Percentiles rank a stretch among this genome's conserved stretches.
Evolutionary conservation across 176 grass and related monocot genomes (phyloP).

Genomic region (Lolium perenne): DNA sequence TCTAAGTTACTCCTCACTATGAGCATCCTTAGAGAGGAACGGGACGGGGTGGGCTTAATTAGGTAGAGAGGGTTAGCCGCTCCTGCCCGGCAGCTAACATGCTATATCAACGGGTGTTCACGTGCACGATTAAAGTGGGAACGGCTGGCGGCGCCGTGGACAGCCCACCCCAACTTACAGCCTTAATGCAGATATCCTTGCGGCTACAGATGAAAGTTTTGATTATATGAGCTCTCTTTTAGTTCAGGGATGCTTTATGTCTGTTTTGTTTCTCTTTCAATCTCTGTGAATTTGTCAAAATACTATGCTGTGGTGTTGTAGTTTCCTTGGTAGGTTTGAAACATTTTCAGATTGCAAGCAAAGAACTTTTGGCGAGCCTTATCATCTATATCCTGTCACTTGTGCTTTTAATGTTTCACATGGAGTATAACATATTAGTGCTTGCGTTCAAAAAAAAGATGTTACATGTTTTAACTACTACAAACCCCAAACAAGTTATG

Average conservation of each 20-base stretch:
- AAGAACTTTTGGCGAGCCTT: not conserved
- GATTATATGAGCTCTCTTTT: not conserved
- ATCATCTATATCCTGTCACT: not conserved
- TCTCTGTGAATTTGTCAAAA: not conserved
- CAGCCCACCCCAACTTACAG: no score
- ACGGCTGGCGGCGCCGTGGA: no score
- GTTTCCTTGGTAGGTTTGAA: not conserved
- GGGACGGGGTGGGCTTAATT: no score
- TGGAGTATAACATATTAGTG: not conserved
- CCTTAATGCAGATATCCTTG: not conserved
- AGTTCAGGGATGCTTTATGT: slow-evolving; percentile 14
- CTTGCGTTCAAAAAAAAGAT: not conserved
- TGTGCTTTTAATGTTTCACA: slow-evolving; percentile 6
- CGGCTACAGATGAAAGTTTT: slow-evolving; percentile 4
- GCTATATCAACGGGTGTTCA: no score
- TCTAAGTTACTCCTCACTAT: no score
- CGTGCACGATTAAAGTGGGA: no score
- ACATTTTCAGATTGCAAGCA: not conserved
- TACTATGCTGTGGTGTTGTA: not conserved
- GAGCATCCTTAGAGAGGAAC: no score
- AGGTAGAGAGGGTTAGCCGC: no score
- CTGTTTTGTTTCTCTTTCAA: slow-evolving; percentile 2
- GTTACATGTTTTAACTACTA: slow-evolving; percentile 36
- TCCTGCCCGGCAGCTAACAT: no score
- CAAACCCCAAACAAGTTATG: slow-evolving; percentile 5